Evolutionary conservation across 2,329 filamentous ascomycete genomes (phyloP), one percentile per base, ranked within the genome.

Genomic region (Ceratocystis diversiconidia): DNA sequence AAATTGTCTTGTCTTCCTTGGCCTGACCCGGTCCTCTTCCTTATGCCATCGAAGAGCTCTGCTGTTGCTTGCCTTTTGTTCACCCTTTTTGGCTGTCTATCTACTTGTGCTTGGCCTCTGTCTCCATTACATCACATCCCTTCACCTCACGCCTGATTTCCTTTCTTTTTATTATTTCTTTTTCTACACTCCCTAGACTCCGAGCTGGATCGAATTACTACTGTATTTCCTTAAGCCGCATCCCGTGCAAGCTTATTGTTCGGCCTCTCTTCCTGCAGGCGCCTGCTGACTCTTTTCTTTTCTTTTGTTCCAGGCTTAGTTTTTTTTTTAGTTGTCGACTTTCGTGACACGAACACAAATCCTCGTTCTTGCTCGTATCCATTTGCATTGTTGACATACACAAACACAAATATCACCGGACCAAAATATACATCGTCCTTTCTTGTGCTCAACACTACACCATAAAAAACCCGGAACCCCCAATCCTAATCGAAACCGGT

Each of bases 301-400:
- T n/a, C 7, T 30, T 30, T 59, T 36, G 55, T 28, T 25, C 30
- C 55, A 19, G 28, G 55, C 17, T 59, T 36, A 59, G 55, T 5
- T n/a, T 36, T 59, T 59, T 30, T 57, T 59, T 59, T n/a, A 59
- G 55, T 59, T 36, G 5, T 59, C 55, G 17, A 59, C 55, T 15
- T 59, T 28, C 30, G 55, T 36, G 55, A 59, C 30, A 59, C 55
- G 15, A n/a, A 19, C 25, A 59, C 55, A 59, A 59, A 59, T 12
- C 50, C 52, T 59, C 43, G 52, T 30, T 43, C 22, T 60, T n/a
- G 63, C 32, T 60, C 50, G 52, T 64, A 59, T 59, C 62, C 46
- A 46, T 59, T 64, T 55, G 25, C 48, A 19, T 25, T 41, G 17
- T 32, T 64, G 32, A 36, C 36, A 52, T 52, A 52, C 48, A 52